phyloP scores from a whole-genome alignment of 164 flowering plant species.

The Piper longum region DNA sequence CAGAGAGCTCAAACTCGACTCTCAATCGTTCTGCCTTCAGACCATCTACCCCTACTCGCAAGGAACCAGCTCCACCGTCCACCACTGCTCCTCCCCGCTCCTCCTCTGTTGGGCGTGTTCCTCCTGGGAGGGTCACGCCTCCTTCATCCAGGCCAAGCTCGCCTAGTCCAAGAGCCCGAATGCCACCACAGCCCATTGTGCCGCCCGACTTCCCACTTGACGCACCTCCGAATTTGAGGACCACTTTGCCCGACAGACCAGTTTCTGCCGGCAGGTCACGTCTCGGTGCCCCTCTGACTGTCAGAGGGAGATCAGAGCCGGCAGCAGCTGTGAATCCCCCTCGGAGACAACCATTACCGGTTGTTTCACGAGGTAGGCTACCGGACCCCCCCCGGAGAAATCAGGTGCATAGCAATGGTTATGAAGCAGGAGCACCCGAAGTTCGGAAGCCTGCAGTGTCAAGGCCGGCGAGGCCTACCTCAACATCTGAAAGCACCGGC shows the following conservation, averaged over 20 bases:
- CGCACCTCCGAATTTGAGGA: conserved; percentile 84
- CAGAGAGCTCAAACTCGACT: conserved; percentile 37
- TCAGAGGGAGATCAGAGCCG: conserved; percentile 35
- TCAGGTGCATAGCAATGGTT: conserved; percentile 37
- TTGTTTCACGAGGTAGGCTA: conserved; percentile 54
- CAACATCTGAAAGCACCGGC: conserved; percentile 49
- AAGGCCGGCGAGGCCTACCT: conserved; percentile 35
- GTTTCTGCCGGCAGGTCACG: conserved; percentile 86
- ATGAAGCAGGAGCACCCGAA: conserved; percentile 27
- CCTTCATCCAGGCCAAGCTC: conserved; percentile 68
- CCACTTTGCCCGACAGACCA: conserved; percentile 81
- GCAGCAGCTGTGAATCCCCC: conserved; percentile 19
- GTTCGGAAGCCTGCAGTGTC: conserved; percentile 25
- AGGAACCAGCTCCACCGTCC: conserved; percentile 31
- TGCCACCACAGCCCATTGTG: conserved; percentile 50
- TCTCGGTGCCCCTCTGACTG: conserved; percentile 35
- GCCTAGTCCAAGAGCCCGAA: conserved; percentile 52
- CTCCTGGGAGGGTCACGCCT: conserved; percentile 26
- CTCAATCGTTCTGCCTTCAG: conserved; percentile 44
- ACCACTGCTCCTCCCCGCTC: conserved; percentile 29
- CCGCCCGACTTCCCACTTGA: conserved; percentile 80
- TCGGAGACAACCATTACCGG: conserved; percentile 53
- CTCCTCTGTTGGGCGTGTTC: conserved; percentile 37
- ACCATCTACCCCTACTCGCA: conserved; percentile 88
- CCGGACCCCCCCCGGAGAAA: conserved; percentile 36